These are phyloP conservation scores for Yamadazyma paraphyllophila DNA, from an alignment of 805 yeast genomes.

Conservation along the genomic window DNA sequence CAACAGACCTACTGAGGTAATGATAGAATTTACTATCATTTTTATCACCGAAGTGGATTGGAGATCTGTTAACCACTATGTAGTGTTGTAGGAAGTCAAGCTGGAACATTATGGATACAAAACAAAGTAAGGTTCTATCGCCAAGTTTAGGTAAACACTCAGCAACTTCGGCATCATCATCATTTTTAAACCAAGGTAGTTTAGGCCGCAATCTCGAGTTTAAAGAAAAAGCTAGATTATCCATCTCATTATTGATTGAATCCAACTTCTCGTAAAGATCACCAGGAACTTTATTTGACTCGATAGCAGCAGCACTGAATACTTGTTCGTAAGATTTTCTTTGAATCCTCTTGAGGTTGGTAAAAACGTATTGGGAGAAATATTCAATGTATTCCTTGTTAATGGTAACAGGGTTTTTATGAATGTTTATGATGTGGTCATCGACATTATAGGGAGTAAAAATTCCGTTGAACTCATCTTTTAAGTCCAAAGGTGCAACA, in stretches of 20 bases:
- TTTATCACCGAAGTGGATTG: slow-evolving; percentile 18
- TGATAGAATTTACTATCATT: slow-evolving; percentile 14
- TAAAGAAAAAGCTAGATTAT: slow-evolving; percentile 17
- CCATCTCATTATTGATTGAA: slow-evolving; percentile 20
- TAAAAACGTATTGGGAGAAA: slow-evolving; percentile 12
- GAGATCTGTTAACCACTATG: slow-evolving; percentile 27
- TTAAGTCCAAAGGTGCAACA: slow-evolving; percentile 15
- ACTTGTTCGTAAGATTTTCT: slow-evolving; percentile 22
- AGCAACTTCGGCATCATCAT: neutral
- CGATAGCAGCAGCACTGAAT: slow-evolving; percentile 21
- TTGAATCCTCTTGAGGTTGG: slow-evolving; percentile 26
- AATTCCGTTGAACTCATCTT: neutral
- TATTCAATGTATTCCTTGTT: slow-evolving; percentile 26
- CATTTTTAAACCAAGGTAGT: neutral
- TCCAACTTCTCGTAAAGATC: slow-evolving; percentile 8
- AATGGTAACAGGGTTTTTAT: slow-evolving; percentile 16
- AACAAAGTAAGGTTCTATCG: neutral
- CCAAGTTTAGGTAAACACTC: neutral
- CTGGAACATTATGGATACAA: neutral
- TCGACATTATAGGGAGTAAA: slow-evolving; percentile 1
- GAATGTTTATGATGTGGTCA: slow-evolving; percentile 9
- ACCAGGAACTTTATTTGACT: slow-evolving; percentile 11
- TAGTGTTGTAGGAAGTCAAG: slow-evolving; percentile 23
- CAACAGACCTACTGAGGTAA: slow-evolving; percentile 22
- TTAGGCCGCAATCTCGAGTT: slow-evolving; percentile 21